Conservation (phyloP, 257 asterid species). For the Lycium barbarum region DNA sequence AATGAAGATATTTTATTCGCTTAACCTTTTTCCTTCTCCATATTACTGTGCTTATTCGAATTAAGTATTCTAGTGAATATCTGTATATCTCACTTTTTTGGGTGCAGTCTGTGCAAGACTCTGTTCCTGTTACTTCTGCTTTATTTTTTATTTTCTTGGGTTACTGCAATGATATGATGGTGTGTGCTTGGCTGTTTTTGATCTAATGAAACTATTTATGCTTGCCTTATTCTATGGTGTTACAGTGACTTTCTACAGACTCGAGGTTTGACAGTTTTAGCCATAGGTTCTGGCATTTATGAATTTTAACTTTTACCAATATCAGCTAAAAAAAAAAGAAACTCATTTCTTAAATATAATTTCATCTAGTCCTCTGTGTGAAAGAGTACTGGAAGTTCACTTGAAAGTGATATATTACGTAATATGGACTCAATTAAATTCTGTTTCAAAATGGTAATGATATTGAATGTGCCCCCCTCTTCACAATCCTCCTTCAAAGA, state of each 20-base stretch:
- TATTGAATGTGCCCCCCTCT: neutral
- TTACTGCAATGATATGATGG: slow-evolving; percentile 19
- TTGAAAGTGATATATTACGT: neutral
- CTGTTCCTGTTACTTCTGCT: neutral
- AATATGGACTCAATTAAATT: neutral
- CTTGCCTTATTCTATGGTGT: slow-evolving; percentile 20
- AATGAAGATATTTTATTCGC: too few species aligned
- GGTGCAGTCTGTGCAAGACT: neutral
- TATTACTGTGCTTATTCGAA: too few species aligned
- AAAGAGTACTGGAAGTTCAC: neutral
- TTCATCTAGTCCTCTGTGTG: neutral
- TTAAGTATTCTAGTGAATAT: neutral
- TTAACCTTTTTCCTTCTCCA: neutral
- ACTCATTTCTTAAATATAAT: neutral
- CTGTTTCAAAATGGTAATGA: neutral
- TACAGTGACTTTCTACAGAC: slow-evolving; percentile 27
- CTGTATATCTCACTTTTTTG: neutral
- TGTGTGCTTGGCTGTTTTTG: slow-evolving; percentile 20
- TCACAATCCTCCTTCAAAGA: neutral
- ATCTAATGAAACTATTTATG: slow-evolving; percentile 24
- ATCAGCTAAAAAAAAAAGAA: neutral
- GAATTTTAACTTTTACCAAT: neutral
- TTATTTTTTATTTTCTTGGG: neutral
- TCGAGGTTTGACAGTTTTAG: slow-evolving; percentile 24
- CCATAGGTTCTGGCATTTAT: neutral